Evolutionary conservation across 495 filamentous ascomycete genomes (phyloP).

Genomic region (Schizothecium vesticola): DNA sequence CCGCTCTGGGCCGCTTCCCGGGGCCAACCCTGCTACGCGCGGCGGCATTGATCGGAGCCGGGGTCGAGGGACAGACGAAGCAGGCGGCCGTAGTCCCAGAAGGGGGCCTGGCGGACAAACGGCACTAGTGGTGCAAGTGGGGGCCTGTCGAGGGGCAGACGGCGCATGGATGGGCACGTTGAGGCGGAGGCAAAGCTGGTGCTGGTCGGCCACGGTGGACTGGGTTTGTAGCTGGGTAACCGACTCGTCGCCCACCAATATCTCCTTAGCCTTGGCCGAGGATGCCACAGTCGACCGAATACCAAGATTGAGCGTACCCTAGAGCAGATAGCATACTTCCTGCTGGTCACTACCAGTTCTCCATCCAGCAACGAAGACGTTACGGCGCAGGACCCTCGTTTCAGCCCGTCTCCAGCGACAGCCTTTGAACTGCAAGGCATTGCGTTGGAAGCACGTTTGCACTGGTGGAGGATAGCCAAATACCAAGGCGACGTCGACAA

Average conservation of each 20-base stretch:
- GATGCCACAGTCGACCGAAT: constrained; percentile 40
- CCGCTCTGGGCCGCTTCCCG: no score
- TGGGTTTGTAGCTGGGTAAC: no score
- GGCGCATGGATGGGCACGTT: no score
- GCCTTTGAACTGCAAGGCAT: constrained; percentile 61
- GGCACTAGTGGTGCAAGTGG: no score
- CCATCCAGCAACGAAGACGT: constrained; percentile 49
- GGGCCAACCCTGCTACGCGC: no score
- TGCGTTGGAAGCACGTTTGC: constrained; percentile 58
- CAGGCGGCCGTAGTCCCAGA: no score
- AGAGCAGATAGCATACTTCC: constrained; percentile 60
- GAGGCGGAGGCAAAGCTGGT: no score
- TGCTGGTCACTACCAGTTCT: constrained; percentile 60
- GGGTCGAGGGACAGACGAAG: no score
- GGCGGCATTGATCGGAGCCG: no score
- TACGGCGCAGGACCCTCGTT: constrained; percentile 39
- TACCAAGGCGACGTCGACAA: constrained; percentile 62
- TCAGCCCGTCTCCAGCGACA: constrained; percentile 53
- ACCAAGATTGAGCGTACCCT: constrained; percentile 66
- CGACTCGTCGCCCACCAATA: constrained; percentile 63
- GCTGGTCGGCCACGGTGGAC: no score
- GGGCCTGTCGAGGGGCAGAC: no score
- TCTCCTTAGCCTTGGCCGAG: constrained; percentile 53
- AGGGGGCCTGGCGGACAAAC: no score
- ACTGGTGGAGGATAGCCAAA: constrained; percentile 67